Evolutionary conservation across 1,139 yeast genomes (phyloP).

Genomic region (Geotrichum cucujoidarum): DNA sequence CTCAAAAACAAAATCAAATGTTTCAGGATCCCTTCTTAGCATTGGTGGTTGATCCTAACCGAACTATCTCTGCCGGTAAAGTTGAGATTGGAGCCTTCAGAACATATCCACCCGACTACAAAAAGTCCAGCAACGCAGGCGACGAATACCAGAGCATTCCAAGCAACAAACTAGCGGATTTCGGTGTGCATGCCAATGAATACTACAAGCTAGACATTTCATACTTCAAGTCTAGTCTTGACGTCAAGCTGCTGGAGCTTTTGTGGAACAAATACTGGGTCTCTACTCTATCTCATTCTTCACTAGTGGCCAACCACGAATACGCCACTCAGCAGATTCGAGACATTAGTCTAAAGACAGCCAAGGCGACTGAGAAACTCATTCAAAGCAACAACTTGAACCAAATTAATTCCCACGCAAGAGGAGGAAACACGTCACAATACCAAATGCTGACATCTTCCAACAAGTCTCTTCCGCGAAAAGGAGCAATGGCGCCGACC

Average conservation of each 20-base stretch:
- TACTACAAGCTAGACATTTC: slow-evolving; percentile 69
- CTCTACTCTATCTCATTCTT: slow-evolving; percentile 35
- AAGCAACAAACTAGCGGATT: slow-evolving; percentile 50
- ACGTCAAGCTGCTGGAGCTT: slow-evolving; percentile 44
- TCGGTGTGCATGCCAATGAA: slow-evolving; percentile 63
- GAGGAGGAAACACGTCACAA: slow-evolving; percentile 3
- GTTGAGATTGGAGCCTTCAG: slow-evolving; percentile 92
- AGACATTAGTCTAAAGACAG: slow-evolving; percentile 27
- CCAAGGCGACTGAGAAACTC: slow-evolving; percentile 21
- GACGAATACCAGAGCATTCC: slow-evolving; percentile 39
- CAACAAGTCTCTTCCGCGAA: slow-evolving; percentile 11
- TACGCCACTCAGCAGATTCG: slow-evolving; percentile 38
- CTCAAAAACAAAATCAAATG: slow-evolving; percentile 76
- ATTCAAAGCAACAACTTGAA: slow-evolving; percentile 24
- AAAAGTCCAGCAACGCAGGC: slow-evolving; percentile 20
- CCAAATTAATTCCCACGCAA: slow-evolving; percentile 4
- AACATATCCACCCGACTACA: slow-evolving; percentile 54
- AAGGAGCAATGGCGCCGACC: slow-evolving; percentile 7
- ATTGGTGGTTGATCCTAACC: slow-evolving; percentile 78
- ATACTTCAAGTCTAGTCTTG: slow-evolving; percentile 56
- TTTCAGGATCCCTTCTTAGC: slow-evolving; percentile 92
- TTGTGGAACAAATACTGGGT: slow-evolving; percentile 53
- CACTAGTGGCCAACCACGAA: slow-evolving; percentile 29
- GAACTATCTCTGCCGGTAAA: slow-evolving; percentile 57
- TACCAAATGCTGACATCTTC: slow-evolving; percentile 4